These are phyloP conservation scores for Marvania coccoides DNA, from an alignment of 139 green algal species.

Conservation along the genomic window DNA sequence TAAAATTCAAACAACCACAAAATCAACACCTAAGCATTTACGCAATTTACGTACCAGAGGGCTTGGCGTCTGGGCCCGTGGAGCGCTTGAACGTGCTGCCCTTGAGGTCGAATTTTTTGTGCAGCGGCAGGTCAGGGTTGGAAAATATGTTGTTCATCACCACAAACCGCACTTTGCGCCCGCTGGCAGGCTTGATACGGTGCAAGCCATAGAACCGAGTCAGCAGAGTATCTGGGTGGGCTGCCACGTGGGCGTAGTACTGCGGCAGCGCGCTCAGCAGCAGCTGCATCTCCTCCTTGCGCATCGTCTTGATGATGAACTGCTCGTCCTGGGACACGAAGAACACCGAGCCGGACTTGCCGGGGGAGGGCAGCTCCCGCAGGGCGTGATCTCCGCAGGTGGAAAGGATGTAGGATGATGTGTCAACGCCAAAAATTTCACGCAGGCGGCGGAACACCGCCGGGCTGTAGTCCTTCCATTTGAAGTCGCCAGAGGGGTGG, in stretches of 20 bases:
- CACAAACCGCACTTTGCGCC: conserved; percentile 77
- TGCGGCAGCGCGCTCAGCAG: conserved; percentile 54
- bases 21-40: too few relatives aligned
- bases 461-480: conserved; percentile 94
- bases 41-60: neutral
- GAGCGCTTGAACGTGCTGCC: conserved; percentile 68
- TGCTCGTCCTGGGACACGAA: conserved; percentile 70
- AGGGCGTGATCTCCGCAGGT: conserved; percentile 61
- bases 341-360: conserved; percentile 83
- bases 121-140: conserved; percentile 77
- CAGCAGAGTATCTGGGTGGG: conserved; percentile 55
- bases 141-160: conserved; percentile 94
- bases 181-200: conserved; percentile 38
- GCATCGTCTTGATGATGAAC: conserved; percentile 77
- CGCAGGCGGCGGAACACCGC: conserved; percentile 59
- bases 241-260: conserved; percentile 57
- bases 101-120: conserved; percentile 91
- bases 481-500: conserved; percentile 66
- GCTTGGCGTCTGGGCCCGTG: neutral
- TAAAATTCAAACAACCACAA: too few relatives aligned
- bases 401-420: conserved; percentile 31
- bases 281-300: conserved; percentile 52
- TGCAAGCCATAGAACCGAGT: conserved; percentile 72
- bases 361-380: conserved; percentile 81
- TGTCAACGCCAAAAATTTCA: conserved; percentile 52